Base-by-base conservation (phyloP, 139 green algal genomes). In the Trebouxia sp. region DNA sequence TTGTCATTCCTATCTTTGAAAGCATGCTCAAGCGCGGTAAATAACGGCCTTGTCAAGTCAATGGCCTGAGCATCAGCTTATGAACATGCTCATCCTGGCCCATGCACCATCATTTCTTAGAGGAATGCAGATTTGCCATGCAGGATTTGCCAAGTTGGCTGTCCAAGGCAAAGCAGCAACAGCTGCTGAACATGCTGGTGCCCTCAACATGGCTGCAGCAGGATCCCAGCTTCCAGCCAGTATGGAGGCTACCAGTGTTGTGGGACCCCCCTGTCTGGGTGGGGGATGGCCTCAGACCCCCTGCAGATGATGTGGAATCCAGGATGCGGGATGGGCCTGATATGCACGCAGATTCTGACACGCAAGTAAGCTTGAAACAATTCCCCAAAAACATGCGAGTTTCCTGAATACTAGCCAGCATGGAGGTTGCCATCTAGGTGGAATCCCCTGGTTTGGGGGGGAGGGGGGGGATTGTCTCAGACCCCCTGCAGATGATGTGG, bases 181-280 rank as follows among this genome's bases (percentile, higher is more conserved):
- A 72, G 24, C 11, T 72, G 35, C 12, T 45, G 12, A 72, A 72
- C 15, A 72, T 72, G 62, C 62, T 72, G 62, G 32, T 72, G 12
- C 62, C 62, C 26, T 11, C 62, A 24, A 35, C n/a, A 12, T 72
- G 62, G 62, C 37, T 72, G 62, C 37, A 10, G 42, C 62, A 72
- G 35, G 62, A 72, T 41, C 62, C 62, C 37, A 3, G 43, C 32
- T 72, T 43, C 1, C 62, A 72, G 62, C 62, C 62, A 10, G 32
- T 24, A 9, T 45, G 32, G 32, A 72, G 5, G 12, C 62, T 72
- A 28, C 62, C 32, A 6, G 32, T 72, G 15, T 32, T 32, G 32
- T 72, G 62, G 62, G 14, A 37, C 12, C 32, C 62, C n/a, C 62
- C 62, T 30, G 62, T 45, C 9, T 72, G 62, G 24, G 20, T 15